These are phyloP conservation scores for Wilhelminamyces savonicus DNA, from an alignment of 805 yeast species.

Conservation along the genomic window DNA sequence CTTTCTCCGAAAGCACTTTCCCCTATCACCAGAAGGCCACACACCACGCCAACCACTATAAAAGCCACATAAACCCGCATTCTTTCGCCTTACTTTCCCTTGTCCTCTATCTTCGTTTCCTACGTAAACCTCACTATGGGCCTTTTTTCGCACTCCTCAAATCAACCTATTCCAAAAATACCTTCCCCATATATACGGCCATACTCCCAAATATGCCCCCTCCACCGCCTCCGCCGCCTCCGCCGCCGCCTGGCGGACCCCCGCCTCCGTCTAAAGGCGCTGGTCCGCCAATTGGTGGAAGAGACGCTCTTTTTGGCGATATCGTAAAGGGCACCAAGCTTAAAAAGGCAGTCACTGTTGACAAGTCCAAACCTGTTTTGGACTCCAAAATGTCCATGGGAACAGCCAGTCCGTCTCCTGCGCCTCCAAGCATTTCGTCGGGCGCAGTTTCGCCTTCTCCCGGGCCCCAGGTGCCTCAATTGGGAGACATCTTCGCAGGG, in stretches of 20 bases:
- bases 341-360: slow-evolving; percentile 39
- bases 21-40: too few species aligned
- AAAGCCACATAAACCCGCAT: too few species aligned
- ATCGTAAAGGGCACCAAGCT: slow-evolving; percentile 55
- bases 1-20: too few species aligned
- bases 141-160: too few species aligned
- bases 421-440: background rate
- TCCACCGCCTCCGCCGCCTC: slow-evolving; percentile 55
- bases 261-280: slow-evolving; percentile 30
- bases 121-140: too few species aligned
- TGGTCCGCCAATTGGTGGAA: slow-evolving; percentile 18
- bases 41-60: too few species aligned
- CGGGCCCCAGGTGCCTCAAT: slow-evolving; percentile 37
- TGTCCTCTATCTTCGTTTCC: too few species aligned
- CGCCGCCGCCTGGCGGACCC: slow-evolving; percentile 45
- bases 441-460: slow-evolving; percentile 15
- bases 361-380: slow-evolving; percentile 50
- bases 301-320: slow-evolving; percentile 63
- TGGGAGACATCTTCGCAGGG: slow-evolving; percentile 69
- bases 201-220: slow-evolving; percentile 26
- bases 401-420: background rate
- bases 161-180: too few species aligned
- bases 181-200: too few species aligned
- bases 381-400: slow-evolving; percentile 22
- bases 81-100: too few species aligned